These are phyloP conservation scores for Rosa multiflora DNA, from an alignment of 306 rosid species.

Conservation along the genomic window DNA sequence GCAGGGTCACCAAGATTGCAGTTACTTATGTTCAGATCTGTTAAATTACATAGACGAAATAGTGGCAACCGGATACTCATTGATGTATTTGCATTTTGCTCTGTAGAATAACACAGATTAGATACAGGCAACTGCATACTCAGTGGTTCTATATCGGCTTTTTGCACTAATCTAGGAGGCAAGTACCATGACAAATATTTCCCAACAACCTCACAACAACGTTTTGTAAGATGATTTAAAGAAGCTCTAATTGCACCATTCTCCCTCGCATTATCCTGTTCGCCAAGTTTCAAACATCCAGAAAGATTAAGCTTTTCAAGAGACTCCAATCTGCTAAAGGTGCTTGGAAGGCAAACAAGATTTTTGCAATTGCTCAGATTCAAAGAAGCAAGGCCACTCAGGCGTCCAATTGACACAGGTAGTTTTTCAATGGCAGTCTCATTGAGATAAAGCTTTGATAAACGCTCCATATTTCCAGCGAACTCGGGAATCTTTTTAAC, in stretches of 20 bases:
- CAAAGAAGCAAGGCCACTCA: background rate
- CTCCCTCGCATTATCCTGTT: background rate
- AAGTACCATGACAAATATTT: background rate
- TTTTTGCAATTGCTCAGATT: conserved; percentile 3
- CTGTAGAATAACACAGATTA: background rate
- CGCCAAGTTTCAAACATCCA: background rate
- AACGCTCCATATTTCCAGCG: background rate
- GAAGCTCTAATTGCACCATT: no score
- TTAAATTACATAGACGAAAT: background rate
- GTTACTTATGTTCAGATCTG: background rate
- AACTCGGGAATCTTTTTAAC: background rate
- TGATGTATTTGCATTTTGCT: background rate
- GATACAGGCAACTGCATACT: background rate
- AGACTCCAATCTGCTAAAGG: background rate
- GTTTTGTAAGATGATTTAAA: no score
- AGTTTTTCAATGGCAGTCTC: background rate
- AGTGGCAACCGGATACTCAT: background rate
- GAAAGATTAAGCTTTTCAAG: background rate
- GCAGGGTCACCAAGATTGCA: background rate
- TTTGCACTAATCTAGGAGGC: background rate
- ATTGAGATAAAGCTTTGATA: background rate
- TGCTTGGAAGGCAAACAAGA: conserved; percentile 2
- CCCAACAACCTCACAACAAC: background rate
- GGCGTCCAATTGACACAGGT: background rate
- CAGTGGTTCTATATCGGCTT: background rate